Conservation (phyloP, 306 rosid species). For the Pueraria montana region DNA sequence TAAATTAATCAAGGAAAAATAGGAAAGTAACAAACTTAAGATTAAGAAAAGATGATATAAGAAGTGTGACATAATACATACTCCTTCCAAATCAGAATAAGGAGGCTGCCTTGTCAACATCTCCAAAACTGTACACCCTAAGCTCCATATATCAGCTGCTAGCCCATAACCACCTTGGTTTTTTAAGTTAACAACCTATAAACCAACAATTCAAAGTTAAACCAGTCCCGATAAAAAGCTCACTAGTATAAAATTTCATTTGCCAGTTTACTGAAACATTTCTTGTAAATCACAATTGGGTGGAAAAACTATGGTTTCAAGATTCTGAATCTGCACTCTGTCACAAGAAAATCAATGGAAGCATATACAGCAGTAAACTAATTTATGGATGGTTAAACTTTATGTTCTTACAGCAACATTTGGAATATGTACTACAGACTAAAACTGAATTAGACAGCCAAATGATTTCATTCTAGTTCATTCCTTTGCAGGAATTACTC, state of each 20-base stretch:
- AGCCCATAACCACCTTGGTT: constrained; percentile 64
- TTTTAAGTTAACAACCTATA: constrained; percentile 64
- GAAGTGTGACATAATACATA: constrained; percentile 56
- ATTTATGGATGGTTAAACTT: constrained; percentile 12
- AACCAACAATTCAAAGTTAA: constrained; percentile 41
- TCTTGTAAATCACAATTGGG: constrained; percentile 19
- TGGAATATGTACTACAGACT: neutral
- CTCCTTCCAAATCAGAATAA: constrained; percentile 67
- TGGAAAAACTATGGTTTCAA: neutral
- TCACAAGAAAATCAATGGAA: constrained; percentile 17
- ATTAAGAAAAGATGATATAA: constrained; percentile 7
- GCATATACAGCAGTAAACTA: constrained; percentile 11
- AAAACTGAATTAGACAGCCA: constrained; percentile 2
- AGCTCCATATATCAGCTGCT: constrained; percentile 76
- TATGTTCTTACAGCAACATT: constrained; percentile 1
- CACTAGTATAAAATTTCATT: neutral
- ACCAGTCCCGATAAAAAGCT: constrained; percentile 25
- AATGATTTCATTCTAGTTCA: constrained; percentile 33
- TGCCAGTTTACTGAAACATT: constrained; percentile 15
- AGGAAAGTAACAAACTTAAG: constrained; percentile 15
- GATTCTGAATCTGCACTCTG: constrained; percentile 6
- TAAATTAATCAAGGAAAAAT: constrained; percentile 27
- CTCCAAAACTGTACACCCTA: constrained; percentile 73
- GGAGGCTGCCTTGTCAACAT: constrained; percentile 64
- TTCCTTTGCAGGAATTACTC: constrained; percentile 37